Conservation (phyloP, 257 asterid species). For the Solanum corneliomulleri region DNA sequence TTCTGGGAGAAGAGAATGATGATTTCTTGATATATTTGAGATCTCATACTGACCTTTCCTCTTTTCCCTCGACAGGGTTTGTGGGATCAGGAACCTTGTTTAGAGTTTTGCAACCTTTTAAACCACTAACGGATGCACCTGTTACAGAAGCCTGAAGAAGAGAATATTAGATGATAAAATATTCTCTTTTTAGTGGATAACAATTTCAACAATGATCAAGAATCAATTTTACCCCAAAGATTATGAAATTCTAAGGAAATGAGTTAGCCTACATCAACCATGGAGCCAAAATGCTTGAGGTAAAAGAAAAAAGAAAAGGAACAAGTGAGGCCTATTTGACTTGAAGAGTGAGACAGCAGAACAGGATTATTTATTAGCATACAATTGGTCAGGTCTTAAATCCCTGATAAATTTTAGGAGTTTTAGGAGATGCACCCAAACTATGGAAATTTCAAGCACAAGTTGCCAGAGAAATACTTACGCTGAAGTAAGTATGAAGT, state of each 20-base stretch:
- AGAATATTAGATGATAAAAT: neutral
- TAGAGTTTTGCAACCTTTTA: constrained; percentile 80
- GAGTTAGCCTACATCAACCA: neutral
- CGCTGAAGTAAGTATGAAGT: constrained; percentile 84
- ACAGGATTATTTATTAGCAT: neutral
- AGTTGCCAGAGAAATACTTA: constrained; percentile 19
- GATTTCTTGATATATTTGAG: neutral
- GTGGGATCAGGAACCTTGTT: constrained; percentile 95
- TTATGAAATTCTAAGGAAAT: neutral
- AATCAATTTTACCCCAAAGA: neutral
- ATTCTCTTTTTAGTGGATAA: neutral
- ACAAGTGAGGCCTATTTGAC: neutral
- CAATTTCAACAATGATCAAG: neutral
- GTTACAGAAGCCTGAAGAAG: constrained; percentile 63
- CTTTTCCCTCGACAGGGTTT: constrained; percentile 73
- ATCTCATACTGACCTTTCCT: constrained; percentile 57
- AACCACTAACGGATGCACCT: constrained; percentile 74
- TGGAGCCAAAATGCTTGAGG: neutral
- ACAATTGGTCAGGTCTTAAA: neutral
- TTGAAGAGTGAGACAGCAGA: neutral
- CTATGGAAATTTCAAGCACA: neutral
- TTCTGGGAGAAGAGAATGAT: neutral
- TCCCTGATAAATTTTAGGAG: neutral
- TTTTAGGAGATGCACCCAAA: neutral
- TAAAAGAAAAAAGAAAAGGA: neutral